Conservation (phyloP, 768 basidiomycete species). For the Mycena belliarum region DNA sequence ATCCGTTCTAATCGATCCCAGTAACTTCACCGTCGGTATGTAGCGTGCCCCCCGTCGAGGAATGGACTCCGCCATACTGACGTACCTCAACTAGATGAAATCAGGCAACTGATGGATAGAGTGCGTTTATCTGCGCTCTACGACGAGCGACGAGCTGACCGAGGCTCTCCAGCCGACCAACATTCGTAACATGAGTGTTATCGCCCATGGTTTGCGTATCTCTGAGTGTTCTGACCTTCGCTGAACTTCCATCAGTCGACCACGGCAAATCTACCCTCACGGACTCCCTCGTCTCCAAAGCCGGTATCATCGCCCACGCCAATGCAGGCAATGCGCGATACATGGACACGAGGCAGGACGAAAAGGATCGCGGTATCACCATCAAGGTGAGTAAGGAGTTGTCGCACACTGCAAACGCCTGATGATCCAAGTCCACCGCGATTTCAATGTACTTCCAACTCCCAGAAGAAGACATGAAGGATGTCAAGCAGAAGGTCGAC, state of each 20-base stretch:
- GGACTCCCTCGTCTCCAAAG: constrained; percentile 98
- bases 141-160: too few relatives aligned
- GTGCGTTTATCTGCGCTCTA: too few relatives aligned
- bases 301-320: constrained; percentile 94
- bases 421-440: constrained; percentile 87
- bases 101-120: constrained; percentile 89
- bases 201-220: constrained; percentile 89
- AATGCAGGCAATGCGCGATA: constrained; percentile 97
- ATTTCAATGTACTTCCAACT: constrained; percentile 92
- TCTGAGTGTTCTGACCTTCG: too few relatives aligned
- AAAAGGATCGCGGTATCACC: constrained; percentile 99
- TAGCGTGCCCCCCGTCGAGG: too few relatives aligned
- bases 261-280: constrained; percentile 99
- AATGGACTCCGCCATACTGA: too few relatives aligned
- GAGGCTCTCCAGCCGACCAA: constrained; percentile 85
- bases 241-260: constrained; percentile 65
- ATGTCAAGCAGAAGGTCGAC: constrained; percentile 82
- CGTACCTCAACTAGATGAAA: too few relatives aligned
- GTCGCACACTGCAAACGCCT: too few relatives aligned
- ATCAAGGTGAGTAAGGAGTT: constrained; percentile 30
- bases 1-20: constrained; percentile 36
- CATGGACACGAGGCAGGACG: constrained; percentile 96
- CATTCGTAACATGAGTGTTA: constrained; percentile 52
- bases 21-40: constrained; percentile 88
- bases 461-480: constrained; percentile 76